These are phyloP conservation scores for Penicillium diatomitis DNA, from an alignment of 495 filamentous ascomycete genomes.

Conservation along the genomic window DNA sequence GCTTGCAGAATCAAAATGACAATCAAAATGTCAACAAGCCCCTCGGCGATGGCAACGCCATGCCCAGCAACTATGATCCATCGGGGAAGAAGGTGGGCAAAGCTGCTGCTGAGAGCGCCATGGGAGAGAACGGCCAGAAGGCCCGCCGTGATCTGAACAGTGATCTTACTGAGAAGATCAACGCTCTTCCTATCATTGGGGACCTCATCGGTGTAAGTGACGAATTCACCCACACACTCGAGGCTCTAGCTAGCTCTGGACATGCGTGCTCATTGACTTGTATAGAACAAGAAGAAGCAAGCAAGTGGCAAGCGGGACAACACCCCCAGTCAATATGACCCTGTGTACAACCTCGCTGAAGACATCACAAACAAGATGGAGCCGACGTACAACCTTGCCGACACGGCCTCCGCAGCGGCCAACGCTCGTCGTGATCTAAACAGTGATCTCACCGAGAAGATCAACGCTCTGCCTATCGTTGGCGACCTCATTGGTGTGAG, in stretches of 20 bases:
- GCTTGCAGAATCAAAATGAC: background rate
- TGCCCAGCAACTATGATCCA: background rate
- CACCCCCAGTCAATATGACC: background rate
- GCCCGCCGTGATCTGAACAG: conserved; percentile 1
- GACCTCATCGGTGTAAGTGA: conserved; percentile 4
- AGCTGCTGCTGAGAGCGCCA: background rate
- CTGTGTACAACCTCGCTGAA: background rate
- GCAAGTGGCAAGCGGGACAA: background rate
- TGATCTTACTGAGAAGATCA: background rate
- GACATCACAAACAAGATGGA: background rate
- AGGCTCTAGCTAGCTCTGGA: no score
- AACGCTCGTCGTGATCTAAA: background rate
- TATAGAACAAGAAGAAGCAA: conserved; percentile 3
- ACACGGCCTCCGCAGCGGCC: no score
- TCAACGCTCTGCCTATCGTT: background rate
- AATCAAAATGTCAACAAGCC: conserved; percentile 2
- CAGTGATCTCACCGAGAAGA: background rate
- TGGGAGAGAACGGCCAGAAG: conserved; percentile 3
- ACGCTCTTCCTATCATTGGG: conserved; percentile 11
- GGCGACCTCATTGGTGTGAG: background rate
- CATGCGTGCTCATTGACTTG: background rate
- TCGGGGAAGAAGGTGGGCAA: conserved; percentile 2
- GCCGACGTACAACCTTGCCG: no score
- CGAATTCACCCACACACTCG: background rate
- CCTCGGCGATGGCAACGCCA: background rate